Base-by-base conservation (phyloP, 345 rosid species). In the Linum lewisii region DNA sequence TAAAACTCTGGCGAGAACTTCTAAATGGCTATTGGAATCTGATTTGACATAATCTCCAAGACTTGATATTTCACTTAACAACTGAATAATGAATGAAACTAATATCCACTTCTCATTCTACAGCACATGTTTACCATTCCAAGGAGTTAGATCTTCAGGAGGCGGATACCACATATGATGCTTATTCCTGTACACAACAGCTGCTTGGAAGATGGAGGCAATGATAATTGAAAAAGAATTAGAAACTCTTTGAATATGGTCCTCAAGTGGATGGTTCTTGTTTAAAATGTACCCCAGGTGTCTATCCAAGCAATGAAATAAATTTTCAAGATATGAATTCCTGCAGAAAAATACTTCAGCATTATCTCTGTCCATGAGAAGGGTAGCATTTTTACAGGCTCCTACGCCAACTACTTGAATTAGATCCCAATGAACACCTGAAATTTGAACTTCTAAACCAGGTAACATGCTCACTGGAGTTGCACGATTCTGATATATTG, bases 131-230 rank as follows among this genome's bases (percentile, higher is more conserved):
- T 70, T 82, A 69, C 79, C 87, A 66, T 76, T 80, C 95, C 95
- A 93, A 66, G 88, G 86, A 51, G 81, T 73, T 73, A 89, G 78
- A 57, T 94, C 90, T 74, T 89, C 88, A 51, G 80, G 88, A 62
- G 92, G 85, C 52, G 97, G 99, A 69, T 87, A 90, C 97, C 97
- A 93, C 71, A 93, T 76, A 57, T 84, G 80, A 72, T 84, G 83
- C 74, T 85, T 85, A 77, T 67, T 82, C 76, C 71, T 89, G 78
- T 80, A 93, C 61, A 72, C 77, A 70, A 82, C 67, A 60, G 84
- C 84, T 24, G 85, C 72, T 37, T 57, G 90, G 69, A 90, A 52
- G 69, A 90, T 69, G 23, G 79, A 70, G 55, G 80, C 96, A 74
- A 91, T 73, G 62, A 82, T 80, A 74, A 82, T 84, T 66, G 88